These are phyloP conservation scores for Lepiota venenata DNA, from an alignment of 768 basidiomycete genomes.

Conservation along the genomic window DNA sequence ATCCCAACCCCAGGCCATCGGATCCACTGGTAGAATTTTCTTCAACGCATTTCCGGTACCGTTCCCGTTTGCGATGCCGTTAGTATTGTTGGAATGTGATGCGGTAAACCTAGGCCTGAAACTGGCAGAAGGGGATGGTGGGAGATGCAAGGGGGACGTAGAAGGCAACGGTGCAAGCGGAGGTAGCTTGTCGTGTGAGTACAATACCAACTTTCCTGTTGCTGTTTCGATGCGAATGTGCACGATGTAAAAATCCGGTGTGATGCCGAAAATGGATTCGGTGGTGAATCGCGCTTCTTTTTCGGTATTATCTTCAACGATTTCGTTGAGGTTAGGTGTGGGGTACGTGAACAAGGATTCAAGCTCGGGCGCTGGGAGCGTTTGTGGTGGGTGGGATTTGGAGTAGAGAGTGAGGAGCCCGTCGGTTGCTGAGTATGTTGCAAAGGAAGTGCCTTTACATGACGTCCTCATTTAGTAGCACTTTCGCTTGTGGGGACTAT, in stretches of 20 bases:
- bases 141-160: not conserved
- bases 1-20: conserved; percentile 75
- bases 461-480: not conserved
- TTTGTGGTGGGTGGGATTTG: conserved; percentile 30
- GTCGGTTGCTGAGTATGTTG: conserved; percentile 49
- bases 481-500: no score
- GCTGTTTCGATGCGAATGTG: conserved; percentile 44
- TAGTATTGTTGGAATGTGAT: no score
- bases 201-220: conserved; percentile 38
- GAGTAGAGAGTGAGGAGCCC: conserved; percentile 61
- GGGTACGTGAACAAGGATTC: conserved; percentile 67
- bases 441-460: conserved; percentile 9
- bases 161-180: conserved; percentile 35
- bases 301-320: not conserved
- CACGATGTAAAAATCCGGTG: conserved; percentile 54
- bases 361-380: conserved; percentile 45
- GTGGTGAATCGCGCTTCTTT: conserved; percentile 18
- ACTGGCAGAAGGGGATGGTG: not conserved
- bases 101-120: no score
- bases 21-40: conserved; percentile 77
- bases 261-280: conserved; percentile 66
- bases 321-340: conserved; percentile 28
- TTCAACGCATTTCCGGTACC: conserved; percentile 14
- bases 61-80: not conserved
- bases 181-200: conserved; percentile 50